Base-by-base conservation (phyloP, 805 yeast genomes). In the Saturnispora mendoncae region DNA sequence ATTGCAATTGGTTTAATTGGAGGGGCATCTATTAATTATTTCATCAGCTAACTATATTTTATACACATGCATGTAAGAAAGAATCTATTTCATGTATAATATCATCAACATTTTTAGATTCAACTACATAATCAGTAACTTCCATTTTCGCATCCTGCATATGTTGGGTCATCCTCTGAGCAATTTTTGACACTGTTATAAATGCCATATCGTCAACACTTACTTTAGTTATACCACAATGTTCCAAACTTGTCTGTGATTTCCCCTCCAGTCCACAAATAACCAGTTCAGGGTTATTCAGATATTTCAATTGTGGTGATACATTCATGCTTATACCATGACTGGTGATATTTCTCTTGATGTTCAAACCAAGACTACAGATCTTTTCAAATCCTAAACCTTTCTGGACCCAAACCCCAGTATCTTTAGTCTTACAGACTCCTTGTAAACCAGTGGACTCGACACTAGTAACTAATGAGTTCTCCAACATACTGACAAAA, bases 321-420 rank as follows among this genome's bases (percentile, higher is more conserved):
- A 84, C 79, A 55, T 92, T 92, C 33, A 92, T 70, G 1, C 90
- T 84, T 13, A 90, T 68, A 0, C 99, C 98, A 62, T 88, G 95
- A 1, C 92, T 78, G 0, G 97, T 85, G 25, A 92, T 71, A 10
- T 83, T 78, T 44, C 96, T 65, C 47, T 86, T 80, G 6, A 90
- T 79, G 53, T 86, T 87, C 39, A 90, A 77, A 0, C 98, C 98
- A 4, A 94, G 74, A 19, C 96, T 83, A 1, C 95, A 88, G 25
- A 92, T 80, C 58, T 92, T 88, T 24, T 62, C 53, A 12, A 64
- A 61, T 33, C 60, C 57, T 1, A 27, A 19, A 6, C 37, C 34
- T 14, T 45, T 28, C 5, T 15, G 8, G 28, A 80, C 66, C 97
- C 97, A 90, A 3, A 90, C 95, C 0, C 97, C 97, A 0, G 95